phyloP scores from a whole-genome alignment of 2,329 filamentous ascomycete species.

The Microdochium paspali region DNA sequence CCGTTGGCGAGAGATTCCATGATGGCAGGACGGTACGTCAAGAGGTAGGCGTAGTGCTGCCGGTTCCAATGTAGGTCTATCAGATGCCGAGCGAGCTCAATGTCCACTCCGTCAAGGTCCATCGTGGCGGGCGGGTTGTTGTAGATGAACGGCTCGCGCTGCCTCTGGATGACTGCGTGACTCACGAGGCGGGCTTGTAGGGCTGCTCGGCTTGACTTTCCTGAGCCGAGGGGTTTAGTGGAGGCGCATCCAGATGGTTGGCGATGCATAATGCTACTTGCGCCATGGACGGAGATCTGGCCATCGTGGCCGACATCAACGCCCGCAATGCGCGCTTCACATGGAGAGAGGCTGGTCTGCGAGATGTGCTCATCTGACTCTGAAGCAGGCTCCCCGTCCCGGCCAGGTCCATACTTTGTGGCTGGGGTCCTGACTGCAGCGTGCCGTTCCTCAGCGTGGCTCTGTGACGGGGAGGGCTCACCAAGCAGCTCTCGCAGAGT shows the following conservation, averaged over 20 bases:
- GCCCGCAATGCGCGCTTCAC: constrained; percentile 23
- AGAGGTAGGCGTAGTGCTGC: constrained; percentile 25
- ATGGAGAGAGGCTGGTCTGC: constrained; percentile 15
- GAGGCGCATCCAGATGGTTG: constrained; percentile 16
- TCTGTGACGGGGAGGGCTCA: not conserved
- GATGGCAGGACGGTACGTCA: constrained; percentile 27
- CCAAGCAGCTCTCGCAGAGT: not conserved
- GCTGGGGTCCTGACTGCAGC: not conserved
- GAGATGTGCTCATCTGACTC: not conserved
- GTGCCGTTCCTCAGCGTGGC: not conserved
- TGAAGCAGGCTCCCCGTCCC: not conserved
- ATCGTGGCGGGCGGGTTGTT: constrained; percentile 18
- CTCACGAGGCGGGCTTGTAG: constrained; percentile 24
- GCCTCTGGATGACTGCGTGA: constrained; percentile 22
- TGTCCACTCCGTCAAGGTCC: constrained; percentile 22
- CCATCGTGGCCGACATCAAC: constrained; percentile 22
- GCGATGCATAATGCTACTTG: constrained; percentile 23
- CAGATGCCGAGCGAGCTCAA: constrained; percentile 24
- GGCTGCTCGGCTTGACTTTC: constrained; percentile 15
- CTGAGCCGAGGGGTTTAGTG: constrained; percentile 16
- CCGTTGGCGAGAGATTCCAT: constrained; percentile 25
- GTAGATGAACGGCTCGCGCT: constrained; percentile 20
- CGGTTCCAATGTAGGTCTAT: constrained; percentile 27
- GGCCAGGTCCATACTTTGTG: not conserved
- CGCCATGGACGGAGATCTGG: constrained; percentile 23